Percentiles rank a stretch among this genome's conserved stretches.
phyloP scores from a whole-genome alignment of 164 flowering plant species.

The Liquidambar formosana region DNA sequence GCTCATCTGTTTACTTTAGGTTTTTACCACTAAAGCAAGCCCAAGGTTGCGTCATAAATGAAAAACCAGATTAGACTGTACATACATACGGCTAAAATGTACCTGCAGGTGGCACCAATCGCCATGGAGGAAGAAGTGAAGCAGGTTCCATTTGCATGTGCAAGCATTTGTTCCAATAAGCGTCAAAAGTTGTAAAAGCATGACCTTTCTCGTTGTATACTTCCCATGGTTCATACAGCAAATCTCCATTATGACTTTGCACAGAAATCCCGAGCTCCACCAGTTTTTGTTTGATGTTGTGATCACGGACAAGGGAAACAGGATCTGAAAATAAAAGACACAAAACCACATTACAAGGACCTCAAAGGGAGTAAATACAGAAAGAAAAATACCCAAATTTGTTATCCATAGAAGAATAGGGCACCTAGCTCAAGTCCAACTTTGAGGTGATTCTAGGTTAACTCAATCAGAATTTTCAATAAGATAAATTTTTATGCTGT shows the following conservation, averaged over 20 bases:
- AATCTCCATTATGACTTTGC: conserved; percentile 78
- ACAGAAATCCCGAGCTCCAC: conserved; percentile 69
- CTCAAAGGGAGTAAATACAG: too few relatives aligned
- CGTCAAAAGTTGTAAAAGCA: conserved; percentile 76
- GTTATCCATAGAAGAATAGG: neutral
- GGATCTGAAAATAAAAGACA: conserved; percentile 57
- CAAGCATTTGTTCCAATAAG: conserved; percentile 81
- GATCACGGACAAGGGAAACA: conserved; percentile 88
- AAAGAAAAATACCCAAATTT: neutral
- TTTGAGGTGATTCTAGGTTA: neutral
- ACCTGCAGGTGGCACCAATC: conserved; percentile 60
- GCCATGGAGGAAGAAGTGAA: conserved; percentile 68
- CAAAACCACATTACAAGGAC: neutral
- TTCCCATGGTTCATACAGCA: conserved; percentile 89
- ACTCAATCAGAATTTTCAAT: neutral
- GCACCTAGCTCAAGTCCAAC: neutral
- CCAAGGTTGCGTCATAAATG: neutral
- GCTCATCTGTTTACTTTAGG: neutral
- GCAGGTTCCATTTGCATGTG: conserved; percentile 49
- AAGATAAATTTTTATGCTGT: neutral
- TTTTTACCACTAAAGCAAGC: neutral
- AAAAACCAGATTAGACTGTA: neutral
- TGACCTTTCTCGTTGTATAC: conserved; percentile 67
- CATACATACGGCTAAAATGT: conserved; percentile 4
- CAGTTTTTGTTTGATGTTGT: conserved; percentile 68